Evolutionary conservation across 306 rosid species (phyloP), one percentile per base, ranked within the genome.

Genomic region (Cicer yamashitae): DNA sequence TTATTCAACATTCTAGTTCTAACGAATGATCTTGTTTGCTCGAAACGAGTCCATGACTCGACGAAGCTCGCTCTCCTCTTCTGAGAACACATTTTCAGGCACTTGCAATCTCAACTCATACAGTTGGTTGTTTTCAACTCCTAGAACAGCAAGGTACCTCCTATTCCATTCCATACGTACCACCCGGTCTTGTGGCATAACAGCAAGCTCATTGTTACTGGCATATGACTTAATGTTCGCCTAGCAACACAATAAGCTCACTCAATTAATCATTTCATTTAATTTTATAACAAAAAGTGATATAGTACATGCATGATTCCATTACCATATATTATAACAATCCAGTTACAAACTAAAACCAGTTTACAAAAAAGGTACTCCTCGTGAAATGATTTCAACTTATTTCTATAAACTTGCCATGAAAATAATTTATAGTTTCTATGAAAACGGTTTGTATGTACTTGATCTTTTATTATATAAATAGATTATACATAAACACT

Each of bases 161-260:
- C 97, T 47, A 68, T 94, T 84, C 97, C 99, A 94, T 86, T 94
- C 99, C 85, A 90, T 41, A 54, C 96, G 90, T 17, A 87, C 89
- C 54, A 92, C 85, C 11, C 97, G 87, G 62, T 90, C 97, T 81
- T 90, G 84, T 2, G 99, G 96, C 97, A 94, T 94, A 12, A 94
- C 97, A 67, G 97, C 98, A 58, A 91, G 90, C 86, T 91, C 94
- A 73, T 91, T 94, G 88, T 84, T 94, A 87, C 60, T 94, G 12
- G 99, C 97, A 75, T 87, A 94, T 38, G 99, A 94, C 76, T 94
- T 94, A 78, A 91, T 94, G 88, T 94, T 92, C 30, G 87, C 99
- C 99, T 94, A 45, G 11, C 74, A 69, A 77, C 78, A 77, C 75
- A 77, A 46, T 37, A 63, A 30, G 5, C 34, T 3, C 13, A 70